A percentile compares a stretch with the other conserved stretches of the same genome.
Conservation (phyloP, 2,329 filamentous ascomycete genomes). For the Diplocarpon mali region DNA sequence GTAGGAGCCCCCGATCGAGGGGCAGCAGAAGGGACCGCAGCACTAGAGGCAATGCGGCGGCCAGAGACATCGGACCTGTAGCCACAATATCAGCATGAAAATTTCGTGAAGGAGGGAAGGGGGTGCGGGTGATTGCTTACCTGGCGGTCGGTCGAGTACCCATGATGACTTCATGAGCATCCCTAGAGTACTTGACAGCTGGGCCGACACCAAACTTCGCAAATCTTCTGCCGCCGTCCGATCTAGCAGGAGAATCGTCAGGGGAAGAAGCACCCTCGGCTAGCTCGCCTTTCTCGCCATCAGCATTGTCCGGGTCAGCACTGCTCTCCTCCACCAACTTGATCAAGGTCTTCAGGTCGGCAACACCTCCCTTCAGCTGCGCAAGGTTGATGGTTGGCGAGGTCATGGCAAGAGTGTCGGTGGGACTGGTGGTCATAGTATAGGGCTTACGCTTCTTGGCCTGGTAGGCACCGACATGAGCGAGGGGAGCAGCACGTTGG, state of each 20-base stretch:
- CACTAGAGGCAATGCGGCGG: too few relatives aligned
- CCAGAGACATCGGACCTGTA: too few relatives aligned
- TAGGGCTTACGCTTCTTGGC: not conserved
- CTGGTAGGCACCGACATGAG: constrained; percentile 2
- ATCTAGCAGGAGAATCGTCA: not conserved
- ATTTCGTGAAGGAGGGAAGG: too few relatives aligned
- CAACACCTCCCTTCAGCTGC: too few relatives aligned
- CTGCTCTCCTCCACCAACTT: not conserved
- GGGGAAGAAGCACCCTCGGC: not conserved
- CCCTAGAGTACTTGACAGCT: constrained; percentile 1
- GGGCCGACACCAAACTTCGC: constrained; percentile 4
- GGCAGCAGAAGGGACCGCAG: too few relatives aligned
- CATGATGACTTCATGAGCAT: constrained; percentile 7
- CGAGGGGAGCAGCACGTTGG: not conserved
- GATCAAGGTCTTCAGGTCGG: too few relatives aligned
- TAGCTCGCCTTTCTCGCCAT: not conserved
- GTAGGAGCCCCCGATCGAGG: too few relatives aligned
- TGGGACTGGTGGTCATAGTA: not conserved
- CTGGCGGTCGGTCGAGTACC: constrained; percentile 1
- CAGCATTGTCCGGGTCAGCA: not conserved
- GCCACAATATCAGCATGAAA: too few relatives aligned
- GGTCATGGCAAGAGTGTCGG: not conserved
- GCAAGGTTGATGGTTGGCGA: too few relatives aligned
- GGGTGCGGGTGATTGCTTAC: too few relatives aligned
- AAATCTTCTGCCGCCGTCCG: constrained; percentile 2